Evolutionary conservation across 2,329 filamentous ascomycete species (phyloP).

Genomic region (Colletotrichum cereale): DNA sequence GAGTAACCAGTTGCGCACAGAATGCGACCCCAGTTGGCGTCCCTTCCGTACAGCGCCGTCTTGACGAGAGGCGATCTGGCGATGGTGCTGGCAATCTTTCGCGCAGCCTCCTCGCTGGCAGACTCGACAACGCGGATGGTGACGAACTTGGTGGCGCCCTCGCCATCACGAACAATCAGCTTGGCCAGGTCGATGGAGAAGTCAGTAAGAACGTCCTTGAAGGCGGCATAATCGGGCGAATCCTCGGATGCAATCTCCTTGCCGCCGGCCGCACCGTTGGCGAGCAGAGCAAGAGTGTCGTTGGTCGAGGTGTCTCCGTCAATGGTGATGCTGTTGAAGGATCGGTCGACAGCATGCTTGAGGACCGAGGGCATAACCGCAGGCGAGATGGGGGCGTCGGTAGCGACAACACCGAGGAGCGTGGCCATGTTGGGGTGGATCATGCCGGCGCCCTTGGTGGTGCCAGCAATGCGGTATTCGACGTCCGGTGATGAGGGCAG

Average conservation of each 20-base stretch:
- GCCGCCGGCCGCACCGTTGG: conserved; percentile 91
- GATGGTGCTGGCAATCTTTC: conserved; percentile 87
- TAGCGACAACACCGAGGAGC: conserved; percentile 90
- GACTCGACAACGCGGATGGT: conserved; percentile 87
- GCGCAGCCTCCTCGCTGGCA: conserved; percentile 76
- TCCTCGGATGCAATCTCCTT: conserved; percentile 67
- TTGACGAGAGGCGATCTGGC: conserved; percentile 94
- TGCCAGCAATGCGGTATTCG: conserved; percentile 89
- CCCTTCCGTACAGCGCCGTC: conserved; percentile 95
- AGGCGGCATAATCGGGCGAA: conserved; percentile 75
- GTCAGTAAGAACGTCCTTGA: conserved; percentile 77
- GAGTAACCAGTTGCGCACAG: conserved; percentile 93
- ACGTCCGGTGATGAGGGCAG: conserved; percentile 82
- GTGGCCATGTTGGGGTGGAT: conserved; percentile 99
- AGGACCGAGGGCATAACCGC: conserved; percentile 77
- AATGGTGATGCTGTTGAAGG: conserved; percentile 97
- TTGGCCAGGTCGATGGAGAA: conserved; percentile 90
- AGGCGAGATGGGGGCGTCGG: conserved; percentile 84
- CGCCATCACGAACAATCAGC: conserved; percentile 94
- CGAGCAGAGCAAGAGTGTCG: conserved; percentile 93
- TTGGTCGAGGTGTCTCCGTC: conserved; percentile 98
- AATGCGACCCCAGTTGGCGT: conserved; percentile 98
- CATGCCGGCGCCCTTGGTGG: conserved; percentile 99
- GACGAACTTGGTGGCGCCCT: conserved; percentile 98
- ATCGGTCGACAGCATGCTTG: conserved; percentile 79